Base-by-base conservation (phyloP, 352 stramenopile species). In the Globisporangium carolinianum region DNA sequence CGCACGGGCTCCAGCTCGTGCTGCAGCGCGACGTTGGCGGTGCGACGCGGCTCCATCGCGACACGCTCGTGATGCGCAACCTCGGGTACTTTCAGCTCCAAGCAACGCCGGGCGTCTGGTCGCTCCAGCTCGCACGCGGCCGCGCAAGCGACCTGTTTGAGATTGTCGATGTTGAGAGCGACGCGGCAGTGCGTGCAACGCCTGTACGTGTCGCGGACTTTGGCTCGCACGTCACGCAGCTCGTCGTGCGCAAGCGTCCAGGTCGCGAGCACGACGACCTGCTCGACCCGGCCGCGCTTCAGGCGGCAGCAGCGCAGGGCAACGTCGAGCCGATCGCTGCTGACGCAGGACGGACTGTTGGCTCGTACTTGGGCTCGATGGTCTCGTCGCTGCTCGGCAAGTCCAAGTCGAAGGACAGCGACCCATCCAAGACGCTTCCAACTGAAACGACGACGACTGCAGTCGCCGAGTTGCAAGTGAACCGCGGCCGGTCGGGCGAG, bases 61-160 rank as follows among this genome's bases (percentile, higher is more conserved):
- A 99, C 64, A 99, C 98, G 12, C 64, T 99, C 4, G 97, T 99
- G 15, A 99, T 99, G 98, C 97, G 98, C 63, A 99, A 98, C 72
- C 71, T 98, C 37, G 98, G 97, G 12, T 99, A 99, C 81, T 99
- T 98, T 75, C 97, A 99, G 67, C 78, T 99, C 11, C 91, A 98
- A 58, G 96, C 96, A 0, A 96, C 96, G 1, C 97, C 97, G 35
- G 97, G 97, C 24, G 83, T 99, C 11, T 99, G 88, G 86, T 75
- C 90, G 45, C 67, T 99, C 18, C 69, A 84, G n/a, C 84, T 99
- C 18, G 90, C 90, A 11, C 67, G 71, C 36, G 93, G 91, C 0
- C 73, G 83, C 51, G 79, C 84, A 0, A 64, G 75, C n/a, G 73
- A 93, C 14, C 37, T 94, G 24, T 95, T 89, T 46, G 68, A 95